Evolutionary conservation across 2,329 filamentous ascomycete genomes (phyloP), one percentile per base, ranked within the genome.

Genomic region (Trichophyton mentagrophytes): DNA sequence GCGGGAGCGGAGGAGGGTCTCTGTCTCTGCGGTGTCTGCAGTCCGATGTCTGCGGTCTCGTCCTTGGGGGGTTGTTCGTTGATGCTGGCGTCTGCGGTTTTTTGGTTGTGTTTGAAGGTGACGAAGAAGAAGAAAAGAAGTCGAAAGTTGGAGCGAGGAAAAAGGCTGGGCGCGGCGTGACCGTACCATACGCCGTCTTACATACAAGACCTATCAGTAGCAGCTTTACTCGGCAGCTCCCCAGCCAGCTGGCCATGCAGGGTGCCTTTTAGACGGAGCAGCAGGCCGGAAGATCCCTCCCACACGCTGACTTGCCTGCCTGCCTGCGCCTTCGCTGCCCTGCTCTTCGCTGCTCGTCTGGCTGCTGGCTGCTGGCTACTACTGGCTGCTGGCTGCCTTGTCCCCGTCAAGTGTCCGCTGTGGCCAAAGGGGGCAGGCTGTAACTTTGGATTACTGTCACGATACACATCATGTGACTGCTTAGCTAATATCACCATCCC

Each of bases 71-170:
- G 6, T 3, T 30, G 9, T 30, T 3, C 11, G 46, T 30, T 49
- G 46, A 6, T 22, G n/a, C 7, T 20, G 46, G 11, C 11, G 46
- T 46, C 17, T 15, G 42, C 13, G 42, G 20, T 20, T 47, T 47
- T 47, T 25, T 22, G 6, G 20, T 47, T 20, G 9, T 22, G 44
- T n/a, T n/a, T 7, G 40, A n/a, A 44, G 40, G n/a, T 40, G 57
- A 30, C 27, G 61, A 60, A 60, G 20, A 57, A 60, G 20, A 57
- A 38, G 33, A 55, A 59, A 38, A 38, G 47, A 57, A 57, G 61
- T 42, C 27, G 46, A 59, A 33, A 36, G 27, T 44, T 59, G 47
- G 47, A 20, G 15, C 27, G 27, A 30, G 27, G 27, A 56, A 17
- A 17, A 27, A 27, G 53, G 36, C 22, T 38, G 44, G 36, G 3